Conservation (phyloP, 192 early-diverging fungal species). For the Mortierella antarctica region DNA sequence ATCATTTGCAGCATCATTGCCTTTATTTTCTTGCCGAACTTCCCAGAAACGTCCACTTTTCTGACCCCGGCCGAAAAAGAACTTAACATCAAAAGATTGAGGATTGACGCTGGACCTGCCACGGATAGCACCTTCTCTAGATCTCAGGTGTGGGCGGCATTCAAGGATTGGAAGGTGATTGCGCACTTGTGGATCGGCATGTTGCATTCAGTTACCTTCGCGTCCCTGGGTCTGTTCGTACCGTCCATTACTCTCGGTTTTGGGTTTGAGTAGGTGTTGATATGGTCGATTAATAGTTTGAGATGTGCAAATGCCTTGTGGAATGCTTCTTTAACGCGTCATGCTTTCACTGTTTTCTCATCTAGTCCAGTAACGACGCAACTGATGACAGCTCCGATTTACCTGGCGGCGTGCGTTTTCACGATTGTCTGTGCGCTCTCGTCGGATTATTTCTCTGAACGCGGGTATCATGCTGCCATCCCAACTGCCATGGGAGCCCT, state of each 20-base stretch:
- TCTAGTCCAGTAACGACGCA: constrained; percentile 29
- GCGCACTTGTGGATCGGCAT: constrained; percentile 68
- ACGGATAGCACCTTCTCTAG: constrained; percentile 57
- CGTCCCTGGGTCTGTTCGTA: constrained; percentile 72
- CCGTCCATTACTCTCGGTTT: constrained; percentile 73
- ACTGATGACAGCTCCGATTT: constrained; percentile 62
- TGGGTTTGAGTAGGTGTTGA: background rate
- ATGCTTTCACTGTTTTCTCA: constrained; percentile 22
- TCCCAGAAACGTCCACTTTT: constrained; percentile 58
- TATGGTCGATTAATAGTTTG: background rate
- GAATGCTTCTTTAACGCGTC: background rate
- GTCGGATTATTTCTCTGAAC: constrained; percentile 31
- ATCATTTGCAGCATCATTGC: constrained; percentile 44
- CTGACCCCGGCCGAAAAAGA: constrained; percentile 55
- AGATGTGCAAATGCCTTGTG: background rate
- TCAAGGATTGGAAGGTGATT: constrained; percentile 59
- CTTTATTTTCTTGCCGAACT: constrained; percentile 55
- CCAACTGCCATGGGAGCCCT: constrained; percentile 43
- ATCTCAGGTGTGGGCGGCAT: constrained; percentile 56
- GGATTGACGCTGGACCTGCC: constrained; percentile 57
- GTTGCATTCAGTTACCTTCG: constrained; percentile 66
- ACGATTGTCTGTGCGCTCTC: constrained; percentile 24
- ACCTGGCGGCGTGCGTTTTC: constrained; percentile 49
- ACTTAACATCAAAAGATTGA: constrained; percentile 50
- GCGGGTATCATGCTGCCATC: constrained; percentile 52